Conservation (phyloP, 2,329 filamentous ascomycete genomes). For the Alternaria gansuensis region DNA sequence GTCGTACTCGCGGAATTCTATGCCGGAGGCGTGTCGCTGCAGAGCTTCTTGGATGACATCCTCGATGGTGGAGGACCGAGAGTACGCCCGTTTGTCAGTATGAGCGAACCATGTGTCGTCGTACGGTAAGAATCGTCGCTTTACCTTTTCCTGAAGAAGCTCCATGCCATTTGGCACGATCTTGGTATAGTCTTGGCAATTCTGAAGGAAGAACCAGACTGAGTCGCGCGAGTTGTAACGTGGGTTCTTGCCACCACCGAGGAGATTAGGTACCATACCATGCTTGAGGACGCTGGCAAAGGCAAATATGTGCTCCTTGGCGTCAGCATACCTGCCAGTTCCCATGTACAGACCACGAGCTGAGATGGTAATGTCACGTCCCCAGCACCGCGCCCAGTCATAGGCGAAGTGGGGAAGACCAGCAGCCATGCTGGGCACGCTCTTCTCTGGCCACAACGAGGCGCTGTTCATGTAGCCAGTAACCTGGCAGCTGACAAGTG, state of each 20-base stretch:
- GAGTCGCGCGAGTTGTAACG: constrained; percentile 97
- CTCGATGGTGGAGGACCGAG: constrained; percentile 79
- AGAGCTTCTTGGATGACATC: constrained; percentile 94
- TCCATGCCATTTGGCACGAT: constrained; percentile 79
- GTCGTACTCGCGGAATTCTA: constrained; percentile 94
- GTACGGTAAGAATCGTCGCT: constrained; percentile 89
- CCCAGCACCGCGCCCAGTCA: constrained; percentile 96
- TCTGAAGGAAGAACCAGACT: constrained; percentile 97
- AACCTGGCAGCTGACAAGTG: constrained; percentile 91
- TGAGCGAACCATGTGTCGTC: constrained; percentile 93
- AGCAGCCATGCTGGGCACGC: constrained; percentile 86
- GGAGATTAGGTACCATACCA: constrained; percentile 95
- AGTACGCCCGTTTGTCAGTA: constrained; percentile 86
- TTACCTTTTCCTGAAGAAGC: constrained; percentile 78
- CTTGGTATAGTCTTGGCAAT: constrained; percentile 89
- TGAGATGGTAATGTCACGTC: constrained; percentile 95
- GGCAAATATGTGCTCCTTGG: constrained; percentile 90
- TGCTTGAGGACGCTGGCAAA: constrained; percentile 98
- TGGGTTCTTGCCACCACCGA: constrained; percentile 84
- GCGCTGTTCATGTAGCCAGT: constrained; percentile 89
- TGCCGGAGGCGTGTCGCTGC: constrained; percentile 87
- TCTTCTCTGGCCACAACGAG: constrained; percentile 85
- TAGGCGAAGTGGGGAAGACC: constrained; percentile 93
- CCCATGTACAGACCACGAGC: constrained; percentile 90
- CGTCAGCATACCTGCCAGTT: constrained; percentile 86